Conservation (phyloP, 1,284 basidiomycete genomes). For the Pseudozyma tsukubaensis region DNA sequence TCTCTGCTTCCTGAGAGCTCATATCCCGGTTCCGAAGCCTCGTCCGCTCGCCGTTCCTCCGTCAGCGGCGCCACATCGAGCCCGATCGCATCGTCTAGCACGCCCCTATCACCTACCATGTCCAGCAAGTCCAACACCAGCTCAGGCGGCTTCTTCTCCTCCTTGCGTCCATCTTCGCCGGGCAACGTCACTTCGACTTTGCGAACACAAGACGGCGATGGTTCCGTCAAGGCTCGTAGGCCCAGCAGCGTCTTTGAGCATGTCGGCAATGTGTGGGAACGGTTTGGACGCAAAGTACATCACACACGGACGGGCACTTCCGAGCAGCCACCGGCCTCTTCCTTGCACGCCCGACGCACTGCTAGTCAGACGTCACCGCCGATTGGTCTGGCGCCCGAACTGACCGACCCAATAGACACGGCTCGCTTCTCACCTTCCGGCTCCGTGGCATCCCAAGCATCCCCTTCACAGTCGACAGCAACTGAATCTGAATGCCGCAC, state of each 20-base stretch:
- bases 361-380: conserved; percentile 34
- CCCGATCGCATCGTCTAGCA: conserved; percentile 13
- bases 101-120: conserved; percentile 34
- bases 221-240: conserved; percentile 22
- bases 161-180: conserved; percentile 46
- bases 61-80: conserved; percentile 14
- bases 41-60: conserved; percentile 15
- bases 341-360: conserved; percentile 21
- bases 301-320: conserved; percentile 36
- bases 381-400: conserved; percentile 25
- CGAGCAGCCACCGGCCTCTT: conserved; percentile 29
- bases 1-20: not conserved
- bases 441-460: conserved; percentile 32
- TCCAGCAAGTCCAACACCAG: conserved; percentile 21
- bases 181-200: conserved; percentile 18
- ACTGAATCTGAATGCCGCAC: conserved; percentile 40
- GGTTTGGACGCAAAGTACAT: conserved; percentile 55
- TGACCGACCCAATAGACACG: conserved; percentile 15
- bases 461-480: conserved; percentile 31
- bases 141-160: conserved; percentile 46
- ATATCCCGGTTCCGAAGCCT: not conserved
- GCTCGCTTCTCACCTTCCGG: conserved; percentile 23
- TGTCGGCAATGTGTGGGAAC: conserved; percentile 59
- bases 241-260: conserved; percentile 63
- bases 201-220: conserved; percentile 21